These are phyloP conservation scores for Fusarium foetens DNA, from an alignment of 2,329 filamentous ascomycete species.

Conservation along the genomic window DNA sequence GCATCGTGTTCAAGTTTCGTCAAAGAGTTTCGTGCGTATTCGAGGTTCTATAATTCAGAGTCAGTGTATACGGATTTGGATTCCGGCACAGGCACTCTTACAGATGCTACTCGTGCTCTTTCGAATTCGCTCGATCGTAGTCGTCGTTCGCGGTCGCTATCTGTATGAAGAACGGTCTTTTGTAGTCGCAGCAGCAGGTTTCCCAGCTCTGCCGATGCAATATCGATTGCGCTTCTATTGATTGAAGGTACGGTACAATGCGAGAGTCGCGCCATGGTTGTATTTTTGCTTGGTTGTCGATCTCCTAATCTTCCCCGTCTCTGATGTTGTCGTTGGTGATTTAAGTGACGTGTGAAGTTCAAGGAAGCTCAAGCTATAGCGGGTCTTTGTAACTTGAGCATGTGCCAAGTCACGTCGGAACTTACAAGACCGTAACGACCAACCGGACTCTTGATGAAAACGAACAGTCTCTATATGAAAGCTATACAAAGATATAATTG, in stretches of 20 bases:
- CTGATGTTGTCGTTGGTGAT: slow-evolving; percentile 26
- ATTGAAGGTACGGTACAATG: slow-evolving; percentile 18
- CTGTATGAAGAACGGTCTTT: slow-evolving; percentile 69
- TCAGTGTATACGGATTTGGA: slow-evolving; percentile 5
- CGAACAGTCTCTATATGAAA: neutral
- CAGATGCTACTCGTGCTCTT: slow-evolving; percentile 57
- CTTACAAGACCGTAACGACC: neutral
- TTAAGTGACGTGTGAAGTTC: slow-evolving; percentile 46
- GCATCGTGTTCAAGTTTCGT: slow-evolving; percentile 77
- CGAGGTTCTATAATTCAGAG: slow-evolving; percentile 67
- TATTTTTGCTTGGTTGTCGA: slow-evolving; percentile 19
- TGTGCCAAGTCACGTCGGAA: slow-evolving; percentile 40
- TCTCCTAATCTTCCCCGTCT: slow-evolving; percentile 6
- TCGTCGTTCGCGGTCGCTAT: slow-evolving; percentile 66
- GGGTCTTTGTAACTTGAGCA: slow-evolving; percentile 44
- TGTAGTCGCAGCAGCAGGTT: slow-evolving; percentile 74
- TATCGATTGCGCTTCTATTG: slow-evolving; percentile 43
- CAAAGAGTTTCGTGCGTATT: slow-evolving; percentile 75
- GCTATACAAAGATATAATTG: too few relatives aligned
- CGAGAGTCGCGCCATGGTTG: slow-evolving; percentile 46
- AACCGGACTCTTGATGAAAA: neutral
- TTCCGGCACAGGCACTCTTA: slow-evolving; percentile 46
- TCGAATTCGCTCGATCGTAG: slow-evolving; percentile 73
- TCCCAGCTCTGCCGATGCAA: slow-evolving; percentile 62
- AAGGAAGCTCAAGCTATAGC: slow-evolving; percentile 26